Conservation (phyloP, 495 filamentous ascomycete species). For the Xylaria flabelliformis region DNA sequence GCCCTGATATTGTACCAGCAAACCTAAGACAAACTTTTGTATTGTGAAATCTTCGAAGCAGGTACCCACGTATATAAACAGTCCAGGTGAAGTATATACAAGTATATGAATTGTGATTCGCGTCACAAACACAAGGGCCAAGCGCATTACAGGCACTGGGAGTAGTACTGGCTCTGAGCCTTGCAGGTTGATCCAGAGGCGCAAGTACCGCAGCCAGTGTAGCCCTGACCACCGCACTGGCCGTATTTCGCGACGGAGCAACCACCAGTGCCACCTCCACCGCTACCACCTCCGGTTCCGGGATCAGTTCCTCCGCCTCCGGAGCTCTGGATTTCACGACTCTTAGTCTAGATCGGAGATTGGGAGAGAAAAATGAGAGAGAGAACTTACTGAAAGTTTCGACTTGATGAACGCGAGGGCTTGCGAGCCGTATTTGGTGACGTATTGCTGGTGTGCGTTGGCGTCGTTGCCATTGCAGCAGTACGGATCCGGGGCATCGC, state of each 20-base stretch:
- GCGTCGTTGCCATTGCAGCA: conserved; percentile 69
- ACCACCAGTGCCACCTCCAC: conserved; percentile 8
- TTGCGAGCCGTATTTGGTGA: conserved; percentile 52
- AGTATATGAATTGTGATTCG: background rate
- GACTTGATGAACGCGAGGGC: conserved; percentile 47
- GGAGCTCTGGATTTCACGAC: background rate
- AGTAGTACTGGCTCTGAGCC: conserved; percentile 52
- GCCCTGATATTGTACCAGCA: background rate
- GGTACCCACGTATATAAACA: background rate
- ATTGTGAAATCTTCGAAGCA: background rate
- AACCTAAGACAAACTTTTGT: background rate
- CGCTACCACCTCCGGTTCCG: background rate
- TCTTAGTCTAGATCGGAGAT: background rate
- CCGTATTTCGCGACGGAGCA: conserved; percentile 39
- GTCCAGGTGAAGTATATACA: background rate
- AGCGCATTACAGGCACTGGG: conserved; percentile 47
- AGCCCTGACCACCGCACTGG: conserved; percentile 57
- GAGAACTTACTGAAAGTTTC: conserved; percentile 23
- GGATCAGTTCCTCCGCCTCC: conserved; percentile 3
- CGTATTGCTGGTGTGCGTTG: conserved; percentile 66
- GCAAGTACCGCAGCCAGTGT: conserved; percentile 53
- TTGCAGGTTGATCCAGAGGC: conserved; percentile 49
- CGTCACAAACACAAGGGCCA: background rate
- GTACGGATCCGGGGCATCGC: conserved; percentile 66
- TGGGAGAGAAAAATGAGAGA: background rate